These are phyloP conservation scores for Colletotrichum endophyticum DNA, from an alignment of 2,329 filamentous ascomycete genomes.

Conservation along the genomic window DNA sequence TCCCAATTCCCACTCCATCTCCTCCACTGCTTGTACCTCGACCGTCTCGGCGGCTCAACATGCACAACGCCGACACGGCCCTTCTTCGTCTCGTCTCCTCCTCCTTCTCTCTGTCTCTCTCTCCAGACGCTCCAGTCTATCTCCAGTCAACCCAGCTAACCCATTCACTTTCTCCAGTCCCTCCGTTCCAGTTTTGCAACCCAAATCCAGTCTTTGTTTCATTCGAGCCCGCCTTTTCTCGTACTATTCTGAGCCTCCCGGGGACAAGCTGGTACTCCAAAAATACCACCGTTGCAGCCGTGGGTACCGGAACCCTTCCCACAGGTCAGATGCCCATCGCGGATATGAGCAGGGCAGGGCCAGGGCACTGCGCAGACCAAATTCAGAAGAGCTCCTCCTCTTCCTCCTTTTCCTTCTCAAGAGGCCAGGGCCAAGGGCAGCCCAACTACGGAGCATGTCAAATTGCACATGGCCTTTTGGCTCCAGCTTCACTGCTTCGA, in stretches of 20 bases:
- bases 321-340: not conserved
- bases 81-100: not conserved
- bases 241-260: not conserved
- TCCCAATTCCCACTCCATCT: not conserved
- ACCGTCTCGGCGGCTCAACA: conserved; percentile 4
- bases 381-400: not conserved
- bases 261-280: not conserved
- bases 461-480: not conserved
- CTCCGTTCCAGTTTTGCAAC: not conserved
- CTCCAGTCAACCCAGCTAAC: conserved; percentile 9
- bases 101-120: not conserved
- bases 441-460: not conserved
- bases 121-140: not conserved
- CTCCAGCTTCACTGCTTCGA: not conserved
- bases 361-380: not conserved
- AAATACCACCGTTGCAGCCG: not conserved
- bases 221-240: not conserved
- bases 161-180: conserved; percentile 9
- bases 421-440: not conserved
- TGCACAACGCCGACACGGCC: not conserved
- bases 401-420: not conserved
- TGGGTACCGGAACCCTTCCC: not conserved
- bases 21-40: not conserved
- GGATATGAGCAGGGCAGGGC: not conserved
- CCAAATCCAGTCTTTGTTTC: not conserved